Evolutionary conservation across 2,329 filamentous ascomycete genomes (phyloP).

Genomic region (Cytospora piceicola): DNA sequence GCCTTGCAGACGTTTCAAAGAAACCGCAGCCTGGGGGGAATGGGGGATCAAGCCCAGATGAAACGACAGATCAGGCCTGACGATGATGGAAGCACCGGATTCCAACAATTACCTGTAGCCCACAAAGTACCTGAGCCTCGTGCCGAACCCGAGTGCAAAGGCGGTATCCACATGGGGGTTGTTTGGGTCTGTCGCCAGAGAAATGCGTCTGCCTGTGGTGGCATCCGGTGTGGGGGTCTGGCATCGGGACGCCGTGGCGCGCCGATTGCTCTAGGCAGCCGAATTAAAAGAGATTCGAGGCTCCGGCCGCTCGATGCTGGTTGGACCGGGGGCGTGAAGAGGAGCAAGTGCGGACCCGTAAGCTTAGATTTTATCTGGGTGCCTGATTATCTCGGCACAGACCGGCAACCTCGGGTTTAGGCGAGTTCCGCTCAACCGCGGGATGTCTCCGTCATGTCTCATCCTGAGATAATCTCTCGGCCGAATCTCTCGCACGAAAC

Average conservation of each 20-base stretch:
- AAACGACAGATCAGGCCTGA: conserved; percentile 13
- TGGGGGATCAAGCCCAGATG: conserved; percentile 7
- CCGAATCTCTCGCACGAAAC: no score
- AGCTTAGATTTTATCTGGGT: background rate
- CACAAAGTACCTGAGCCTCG: conserved; percentile 4
- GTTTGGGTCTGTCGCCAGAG: background rate
- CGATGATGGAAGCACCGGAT: background rate
- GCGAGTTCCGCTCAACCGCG: no score
- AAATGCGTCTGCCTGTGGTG: conserved; percentile 21
- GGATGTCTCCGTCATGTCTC: background rate
- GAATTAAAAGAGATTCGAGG: conserved; percentile 8
- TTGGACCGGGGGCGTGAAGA: background rate
- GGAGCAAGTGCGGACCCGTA: background rate
- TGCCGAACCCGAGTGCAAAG: background rate
- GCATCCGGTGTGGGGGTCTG: conserved; percentile 15
- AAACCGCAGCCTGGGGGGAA: conserved; percentile 9
- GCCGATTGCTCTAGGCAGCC: conserved; percentile 11
- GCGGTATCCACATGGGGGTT: conserved; percentile 18
- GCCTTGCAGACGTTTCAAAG: conserved; percentile 6
- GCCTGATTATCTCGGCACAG: background rate
- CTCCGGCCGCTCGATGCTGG: background rate
- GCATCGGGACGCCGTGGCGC: conserved; percentile 12
- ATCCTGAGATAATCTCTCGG: background rate
- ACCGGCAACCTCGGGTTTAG: background rate
- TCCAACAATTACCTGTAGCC: conserved; percentile 1